Evolutionary conservation across 2,329 filamentous ascomycete species (phyloP).

Genomic region (Remersonia thermophila): DNA sequence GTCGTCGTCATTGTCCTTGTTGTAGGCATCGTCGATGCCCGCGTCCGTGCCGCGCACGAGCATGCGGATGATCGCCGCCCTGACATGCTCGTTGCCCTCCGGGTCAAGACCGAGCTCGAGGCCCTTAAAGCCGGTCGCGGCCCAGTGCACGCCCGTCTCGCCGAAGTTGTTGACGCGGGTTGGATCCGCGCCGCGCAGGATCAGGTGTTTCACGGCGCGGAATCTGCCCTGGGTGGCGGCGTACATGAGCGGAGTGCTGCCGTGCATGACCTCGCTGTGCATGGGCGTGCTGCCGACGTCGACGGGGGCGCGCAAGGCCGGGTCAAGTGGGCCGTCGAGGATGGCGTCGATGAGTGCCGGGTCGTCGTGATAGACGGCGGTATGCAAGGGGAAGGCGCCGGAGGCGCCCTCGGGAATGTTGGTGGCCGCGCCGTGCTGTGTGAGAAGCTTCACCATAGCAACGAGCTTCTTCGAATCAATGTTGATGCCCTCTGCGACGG

Average conservation of each 20-base stretch:
- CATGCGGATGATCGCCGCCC: not conserved
- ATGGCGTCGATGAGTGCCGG: constrained; percentile 1
- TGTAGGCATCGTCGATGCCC: no score
- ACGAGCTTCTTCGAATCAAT: not conserved
- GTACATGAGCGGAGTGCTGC: constrained; percentile 3
- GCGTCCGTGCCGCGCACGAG: not conserved
- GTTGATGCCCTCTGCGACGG: no score
- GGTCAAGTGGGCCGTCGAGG: not conserved
- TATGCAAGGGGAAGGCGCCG: not conserved
- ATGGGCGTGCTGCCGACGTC: not conserved
- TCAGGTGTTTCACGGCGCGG: not conserved
- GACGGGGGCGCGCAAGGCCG: not conserved
- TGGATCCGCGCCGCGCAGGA: constrained; percentile 1
- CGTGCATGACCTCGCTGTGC: not conserved
- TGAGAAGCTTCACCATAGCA: not conserved
- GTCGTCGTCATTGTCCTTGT: no score
- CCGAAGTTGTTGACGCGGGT: not conserved
- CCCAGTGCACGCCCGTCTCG: constrained; percentile 6
- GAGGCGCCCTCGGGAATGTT: not conserved
- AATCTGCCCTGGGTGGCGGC: not conserved
- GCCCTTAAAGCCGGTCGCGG: not conserved
- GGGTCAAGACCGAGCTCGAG: no score
- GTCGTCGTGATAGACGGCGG: not conserved
- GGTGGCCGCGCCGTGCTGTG: not conserved
- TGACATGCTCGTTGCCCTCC: not conserved